Percentiles rank a stretch among this genome's conserved stretches.
Evolutionary conservation across 148 eudicot species (phyloP).

Genomic region (Chenopodium suecicum): DNA sequence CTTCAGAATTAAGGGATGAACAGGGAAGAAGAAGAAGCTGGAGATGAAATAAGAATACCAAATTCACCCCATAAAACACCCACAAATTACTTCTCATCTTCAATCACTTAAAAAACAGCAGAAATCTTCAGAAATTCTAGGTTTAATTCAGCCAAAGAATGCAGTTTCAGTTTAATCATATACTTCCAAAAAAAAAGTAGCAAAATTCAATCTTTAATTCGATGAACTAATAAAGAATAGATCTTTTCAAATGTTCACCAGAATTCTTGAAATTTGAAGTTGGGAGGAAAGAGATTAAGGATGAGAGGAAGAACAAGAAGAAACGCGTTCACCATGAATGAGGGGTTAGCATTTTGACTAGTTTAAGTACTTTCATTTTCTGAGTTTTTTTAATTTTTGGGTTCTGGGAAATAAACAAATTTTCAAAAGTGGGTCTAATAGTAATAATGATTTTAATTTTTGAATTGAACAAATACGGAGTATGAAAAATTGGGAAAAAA

Average conservation of each 20-base stretch:
- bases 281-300: background rate
- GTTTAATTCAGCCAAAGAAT: no score
- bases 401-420: background rate
- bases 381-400: background rate
- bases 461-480: background rate
- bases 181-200: no score
- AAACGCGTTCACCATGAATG: conserved; percentile 18
- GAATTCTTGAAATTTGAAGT: background rate
- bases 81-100: conserved; percentile 8
- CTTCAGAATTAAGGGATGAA: conserved; percentile 32
- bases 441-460: background rate
- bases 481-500: background rate
- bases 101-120: background rate
- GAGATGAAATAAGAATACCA: conserved; percentile 1
- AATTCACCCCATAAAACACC: background rate
- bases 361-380: background rate
- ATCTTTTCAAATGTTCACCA: background rate
- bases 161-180: background rate
- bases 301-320: background rate
- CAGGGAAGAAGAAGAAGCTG: conserved; percentile 15
- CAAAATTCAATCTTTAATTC: background rate
- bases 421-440: conserved; percentile 1
- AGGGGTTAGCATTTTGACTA: conserved; percentile 12
- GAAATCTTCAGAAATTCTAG: background rate
- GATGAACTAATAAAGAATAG: background rate